Conservation (phyloP, 352 stramenopile species). For the Globisporangium middletonii region DNA sequence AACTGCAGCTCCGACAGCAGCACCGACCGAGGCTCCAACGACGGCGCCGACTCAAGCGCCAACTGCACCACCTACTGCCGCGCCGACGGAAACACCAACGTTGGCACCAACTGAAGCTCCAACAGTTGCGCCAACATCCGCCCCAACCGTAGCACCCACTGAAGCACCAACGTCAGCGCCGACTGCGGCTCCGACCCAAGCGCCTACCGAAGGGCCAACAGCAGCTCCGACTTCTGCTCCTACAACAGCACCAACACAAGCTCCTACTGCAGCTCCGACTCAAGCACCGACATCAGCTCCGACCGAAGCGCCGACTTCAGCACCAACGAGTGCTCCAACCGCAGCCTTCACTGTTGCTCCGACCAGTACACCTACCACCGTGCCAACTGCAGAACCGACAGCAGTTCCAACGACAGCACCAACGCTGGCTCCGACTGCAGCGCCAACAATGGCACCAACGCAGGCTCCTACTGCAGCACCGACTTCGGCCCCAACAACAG, state of each 20-base stretch:
- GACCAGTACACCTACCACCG: too few relatives aligned
- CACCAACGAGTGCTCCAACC: too few relatives aligned
- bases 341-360: too few relatives aligned
- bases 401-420: background rate
- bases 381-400: background rate
- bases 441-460: background rate
- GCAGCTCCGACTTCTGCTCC: too few relatives aligned
- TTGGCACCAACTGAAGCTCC: background rate
- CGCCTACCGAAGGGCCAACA: background rate
- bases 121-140: background rate
- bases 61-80: background rate
- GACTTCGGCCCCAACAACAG: too few relatives aligned
- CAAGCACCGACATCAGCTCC: background rate
- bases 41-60: constrained; percentile 2
- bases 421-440: background rate
- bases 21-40: background rate
- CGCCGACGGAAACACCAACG: background rate
- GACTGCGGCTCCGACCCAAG: background rate
- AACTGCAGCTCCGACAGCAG: too few relatives aligned
- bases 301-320: too few relatives aligned
- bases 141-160: background rate
- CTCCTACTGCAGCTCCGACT: background rate
- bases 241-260: too few relatives aligned
- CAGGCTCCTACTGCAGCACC: too few relatives aligned
- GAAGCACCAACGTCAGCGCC: background rate